Evolutionary conservation across 768 basidiomycete species (phyloP).

Genomic region (Leccinum ochraceum): DNA sequence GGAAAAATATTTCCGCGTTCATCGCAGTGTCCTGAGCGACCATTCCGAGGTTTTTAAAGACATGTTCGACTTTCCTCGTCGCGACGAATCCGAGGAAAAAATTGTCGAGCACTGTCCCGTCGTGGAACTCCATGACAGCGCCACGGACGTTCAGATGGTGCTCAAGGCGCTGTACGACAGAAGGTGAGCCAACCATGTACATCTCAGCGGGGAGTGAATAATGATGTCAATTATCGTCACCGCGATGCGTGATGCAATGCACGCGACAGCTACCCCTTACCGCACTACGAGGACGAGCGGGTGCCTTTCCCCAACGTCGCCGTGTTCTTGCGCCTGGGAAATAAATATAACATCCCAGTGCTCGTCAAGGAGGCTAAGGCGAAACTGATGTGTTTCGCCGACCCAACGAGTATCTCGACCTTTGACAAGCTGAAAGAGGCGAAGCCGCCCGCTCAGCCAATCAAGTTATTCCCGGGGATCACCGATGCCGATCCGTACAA

Average conservation of each 20-base stretch:
- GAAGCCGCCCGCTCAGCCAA: not conserved
- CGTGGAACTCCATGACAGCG: slow-evolving; percentile 16
- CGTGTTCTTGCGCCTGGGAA: slow-evolving; percentile 17
- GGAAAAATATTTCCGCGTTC: slow-evolving; percentile 31
- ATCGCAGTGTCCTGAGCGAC: slow-evolving; percentile 27
- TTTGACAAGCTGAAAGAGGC: not conserved
- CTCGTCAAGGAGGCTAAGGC: slow-evolving; percentile 13
- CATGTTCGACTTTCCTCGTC: slow-evolving; percentile 22
- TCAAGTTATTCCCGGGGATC: not conserved
- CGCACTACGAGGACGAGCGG: not conserved
- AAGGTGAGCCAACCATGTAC: not conserved
- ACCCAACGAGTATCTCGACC: not conserved
- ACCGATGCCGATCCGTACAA: slow-evolving; percentile 10
- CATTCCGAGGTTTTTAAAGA: slow-evolving; percentile 33
- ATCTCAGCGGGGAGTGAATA: not conserved
- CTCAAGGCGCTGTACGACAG: slow-evolving; percentile 22
- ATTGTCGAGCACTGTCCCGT: slow-evolving; percentile 21
- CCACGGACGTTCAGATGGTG: slow-evolving; percentile 13
- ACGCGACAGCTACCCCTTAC: slow-evolving; percentile 2
- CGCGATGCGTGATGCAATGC: not conserved
- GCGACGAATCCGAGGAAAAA: slow-evolving; percentile 1
- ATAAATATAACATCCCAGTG: slow-evolving; percentile 18
- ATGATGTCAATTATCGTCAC: not conserved
- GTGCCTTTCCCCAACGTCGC: not conserved
- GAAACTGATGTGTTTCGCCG: not conserved